Evolutionary conservation across 1,284 basidiomycete species (phyloP).

Genomic region (Ustilago nuda): DNA sequence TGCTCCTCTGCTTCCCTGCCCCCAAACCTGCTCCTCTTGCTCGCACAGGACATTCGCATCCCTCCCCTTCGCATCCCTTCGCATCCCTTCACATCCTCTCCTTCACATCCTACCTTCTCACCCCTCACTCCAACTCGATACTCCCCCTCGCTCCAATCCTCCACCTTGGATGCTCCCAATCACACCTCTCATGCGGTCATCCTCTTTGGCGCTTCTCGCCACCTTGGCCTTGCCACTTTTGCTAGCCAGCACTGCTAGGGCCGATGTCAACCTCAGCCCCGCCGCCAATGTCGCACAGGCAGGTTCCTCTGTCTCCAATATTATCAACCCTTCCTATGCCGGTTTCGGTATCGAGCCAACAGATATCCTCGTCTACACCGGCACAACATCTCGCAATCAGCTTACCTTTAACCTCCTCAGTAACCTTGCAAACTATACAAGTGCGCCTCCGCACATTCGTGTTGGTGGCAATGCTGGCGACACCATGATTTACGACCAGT

Average conservation of each 20-base stretch:
- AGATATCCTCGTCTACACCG: constrained; percentile 54
- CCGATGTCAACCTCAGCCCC: constrained; percentile 36
- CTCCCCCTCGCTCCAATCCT: background rate
- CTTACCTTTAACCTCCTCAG: constrained; percentile 54
- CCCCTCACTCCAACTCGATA: background rate
- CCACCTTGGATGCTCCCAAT: background rate
- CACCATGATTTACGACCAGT: constrained; percentile 45
- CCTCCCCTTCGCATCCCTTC: background rate
- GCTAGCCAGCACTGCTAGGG: constrained; percentile 11
- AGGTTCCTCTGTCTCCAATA: constrained; percentile 41
- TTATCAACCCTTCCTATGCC: constrained; percentile 52
- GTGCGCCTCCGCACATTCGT: constrained; percentile 55
- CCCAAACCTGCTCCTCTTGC: background rate
- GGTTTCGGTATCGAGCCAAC: constrained; percentile 62
- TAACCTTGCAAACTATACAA: constrained; percentile 57
- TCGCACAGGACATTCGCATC: background rate
- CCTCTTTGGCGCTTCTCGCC: constrained; percentile 36
- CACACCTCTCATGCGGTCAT: constrained; percentile 23
- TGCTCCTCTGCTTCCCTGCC: too few relatives aligned
- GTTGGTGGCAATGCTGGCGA: constrained; percentile 59
- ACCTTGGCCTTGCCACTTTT: constrained; percentile 30
- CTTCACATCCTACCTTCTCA: background rate
- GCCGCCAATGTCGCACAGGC: constrained; percentile 22
- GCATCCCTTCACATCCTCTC: background rate
- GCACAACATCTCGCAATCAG: constrained; percentile 37